Conservation (phyloP, 2,329 filamentous ascomycete species). For the Raffaelea arxii region DNA sequence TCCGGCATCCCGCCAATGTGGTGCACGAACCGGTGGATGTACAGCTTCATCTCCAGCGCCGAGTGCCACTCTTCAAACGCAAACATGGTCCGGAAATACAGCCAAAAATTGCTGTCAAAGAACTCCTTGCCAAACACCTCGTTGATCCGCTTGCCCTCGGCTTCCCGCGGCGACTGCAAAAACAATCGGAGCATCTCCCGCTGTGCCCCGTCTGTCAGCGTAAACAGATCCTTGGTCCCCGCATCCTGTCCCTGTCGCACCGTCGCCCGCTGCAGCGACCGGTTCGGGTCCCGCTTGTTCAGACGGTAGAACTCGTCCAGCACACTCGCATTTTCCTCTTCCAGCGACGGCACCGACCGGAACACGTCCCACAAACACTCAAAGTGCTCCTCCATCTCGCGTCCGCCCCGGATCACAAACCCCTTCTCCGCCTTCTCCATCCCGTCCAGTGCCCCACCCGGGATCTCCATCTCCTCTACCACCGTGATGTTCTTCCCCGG, state of each 20-base stretch:
- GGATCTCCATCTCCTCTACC: constrained; percentile 19
- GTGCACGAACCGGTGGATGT: constrained; percentile 22
- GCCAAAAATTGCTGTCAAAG: constrained; percentile 26
- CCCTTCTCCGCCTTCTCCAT: constrained; percentile 20
- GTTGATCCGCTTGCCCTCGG: constrained; percentile 20
- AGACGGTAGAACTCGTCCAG: constrained; percentile 22
- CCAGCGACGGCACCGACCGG: constrained; percentile 19
- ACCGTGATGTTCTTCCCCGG: constrained; percentile 23
- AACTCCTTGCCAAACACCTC: constrained; percentile 19
- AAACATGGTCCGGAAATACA: constrained; percentile 24
- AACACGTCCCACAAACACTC: constrained; percentile 22
- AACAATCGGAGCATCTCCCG: constrained; percentile 23
- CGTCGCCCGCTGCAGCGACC: constrained; percentile 19
- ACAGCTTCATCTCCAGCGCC: constrained; percentile 24
- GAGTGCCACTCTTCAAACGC: constrained; percentile 26
- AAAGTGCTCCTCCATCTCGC: constrained; percentile 23
- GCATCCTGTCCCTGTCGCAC: constrained; percentile 18
- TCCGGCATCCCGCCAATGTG: constrained; percentile 20
- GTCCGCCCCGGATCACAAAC: constrained; percentile 24
- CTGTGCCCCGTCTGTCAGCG: constrained; percentile 18
- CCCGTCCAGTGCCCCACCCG: constrained; percentile 21
- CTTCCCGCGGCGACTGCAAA: constrained; percentile 16
- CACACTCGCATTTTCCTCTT: constrained; percentile 18
- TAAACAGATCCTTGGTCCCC: constrained; percentile 16
- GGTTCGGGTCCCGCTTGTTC: constrained; percentile 17